Percentiles rank a stretch among this genome's conserved stretches.
phyloP scores from a whole-genome alignment of 345 rosid species.

The Corchorus capsularis region DNA sequence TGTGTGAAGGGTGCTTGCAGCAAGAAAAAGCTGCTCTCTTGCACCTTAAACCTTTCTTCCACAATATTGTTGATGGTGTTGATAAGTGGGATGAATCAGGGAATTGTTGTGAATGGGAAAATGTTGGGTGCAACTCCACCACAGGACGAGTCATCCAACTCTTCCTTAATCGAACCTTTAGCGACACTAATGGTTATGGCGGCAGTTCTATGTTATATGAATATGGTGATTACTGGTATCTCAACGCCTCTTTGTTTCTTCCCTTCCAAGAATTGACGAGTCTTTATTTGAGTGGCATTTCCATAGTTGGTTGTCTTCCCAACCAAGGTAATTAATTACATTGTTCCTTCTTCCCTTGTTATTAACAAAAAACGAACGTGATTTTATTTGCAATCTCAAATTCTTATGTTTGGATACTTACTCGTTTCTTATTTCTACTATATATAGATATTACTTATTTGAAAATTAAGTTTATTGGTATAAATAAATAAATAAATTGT shows the following conservation, averaged over 20 bases:
- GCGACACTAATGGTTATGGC: accelerated
- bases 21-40: conserved; percentile 1
- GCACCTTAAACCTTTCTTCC: not conserved
- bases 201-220: too few species aligned
- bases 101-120: not conserved
- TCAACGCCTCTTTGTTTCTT: conserved; percentile 14
- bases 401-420: too few species aligned
- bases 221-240: not conserved
- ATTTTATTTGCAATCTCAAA: too few species aligned
- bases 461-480: too few species aligned
- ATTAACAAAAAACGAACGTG: not conserved
- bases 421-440: too few species aligned
- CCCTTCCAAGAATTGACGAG: conserved; percentile 8
- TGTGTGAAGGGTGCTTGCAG: not conserved
- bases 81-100: too few species aligned
- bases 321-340: not conserved
- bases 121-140: not conserved
- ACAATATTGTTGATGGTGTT: not conserved
- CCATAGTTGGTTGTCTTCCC: not conserved
- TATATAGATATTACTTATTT: too few species aligned
- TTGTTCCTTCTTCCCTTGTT: not conserved
- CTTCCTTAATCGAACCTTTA: not conserved
- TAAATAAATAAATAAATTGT: too few species aligned
- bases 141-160: not conserved
- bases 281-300: not conserved